Evolutionary conservation across 768 basidiomycete species (phyloP), one percentile per base, ranked within the genome.

Genomic region (Flagelloscypha sp.): DNA sequence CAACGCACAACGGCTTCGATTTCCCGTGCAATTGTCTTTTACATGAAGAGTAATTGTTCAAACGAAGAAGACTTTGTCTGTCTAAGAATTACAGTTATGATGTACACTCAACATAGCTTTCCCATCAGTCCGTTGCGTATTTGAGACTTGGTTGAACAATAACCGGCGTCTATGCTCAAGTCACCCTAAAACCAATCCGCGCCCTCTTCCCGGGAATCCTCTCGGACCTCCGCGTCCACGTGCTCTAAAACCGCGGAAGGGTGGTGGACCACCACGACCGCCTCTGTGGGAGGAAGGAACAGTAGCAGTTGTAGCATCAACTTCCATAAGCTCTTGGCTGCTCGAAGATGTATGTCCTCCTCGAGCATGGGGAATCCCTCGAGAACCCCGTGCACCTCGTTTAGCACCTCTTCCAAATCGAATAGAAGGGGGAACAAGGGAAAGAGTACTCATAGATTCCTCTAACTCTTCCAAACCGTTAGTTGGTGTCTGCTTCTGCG

Each of bases 401-500:
- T 67, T 73, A 3, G 75, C 77, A 1, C 85, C 85, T 24, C 83
- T 66, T 17, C 84, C 84, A 41, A 88, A 88, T 9, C 78, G 70
- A 27, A 87, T 69, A 0, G 79, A 68, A 3, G 73, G 57, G 3
- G 84, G 84, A 1, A 87, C 72, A 37, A 87, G 68, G 7, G 74
- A 62, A 16, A 38, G 27, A 17, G 43, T 24, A 12, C 31, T 18
- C 33, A 42, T 46, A 12, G 28, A 32, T 27, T 42, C 19, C 6
- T 35, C 36, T 18, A 41, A 35, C 2, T 24, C 32, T 23, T 41
- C 34, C 21, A 45, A 20, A 6, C 27, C 33, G 17, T 33, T 33
- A n/a, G 11, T 27, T 24, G 7, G 40, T 40, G 16, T 23, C 32
- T 11, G 3, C 29, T 16, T 38, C 21, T 13, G 12, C 15, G n/a